Base-by-base conservation (phyloP, 495 filamentous ascomycete species). In the Aspergillus coremiiformis region DNA sequence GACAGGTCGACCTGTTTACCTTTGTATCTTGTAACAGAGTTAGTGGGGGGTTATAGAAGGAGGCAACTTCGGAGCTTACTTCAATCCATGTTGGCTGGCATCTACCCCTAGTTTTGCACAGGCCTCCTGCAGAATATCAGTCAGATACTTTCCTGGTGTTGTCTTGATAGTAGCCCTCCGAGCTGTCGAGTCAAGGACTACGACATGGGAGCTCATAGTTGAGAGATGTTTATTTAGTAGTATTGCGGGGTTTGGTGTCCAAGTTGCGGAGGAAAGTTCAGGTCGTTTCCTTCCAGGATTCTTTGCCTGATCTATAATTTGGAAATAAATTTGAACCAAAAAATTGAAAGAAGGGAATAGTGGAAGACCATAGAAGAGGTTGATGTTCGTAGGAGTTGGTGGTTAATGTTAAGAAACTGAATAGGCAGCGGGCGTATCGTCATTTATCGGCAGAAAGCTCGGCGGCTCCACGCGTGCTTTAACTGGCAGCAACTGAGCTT, bases 1-100 rank as follows among this genome's bases (percentile, higher is more conserved):
- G 90, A 91, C 8, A 97, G 77, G 62, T 96, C 89, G 11, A 98
- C 68, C 24, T 81, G 75, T 62, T 91, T 94, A 58, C 87, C 84
- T 63, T 87, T 90, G 58, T 91, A 75, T 58, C 87, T 90, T 53
- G 15, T 39, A 27, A 27, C 12, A 39, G 32, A 50, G 62, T 57
- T 52, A 59, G 58, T 50, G 10, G n/a, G n/a, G n/a, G n/a, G n/a
- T n/a, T n/a, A n/a, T n/a, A n/a, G n/a, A n/a, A n/a, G n/a, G n/a
- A n/a, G n/a, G n/a, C n/a, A n/a, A n/a, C n/a, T n/a, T n/a, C n/a
- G n/a, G n/a, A n/a, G 22, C 81, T 61, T 73, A 90, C 87, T 93
- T 96, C 15, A 98, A 72, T 20, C 81, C 78, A 72, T 90, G 90
- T 48, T 84, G 84, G 45, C 78, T 83, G n/a, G 86, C 63, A 49